Percentiles rank a stretch among this genome's conserved stretches.
Evolutionary conservation across 805 yeast species (phyloP).

Genomic region (Myxozyma nipponensis): DNA sequence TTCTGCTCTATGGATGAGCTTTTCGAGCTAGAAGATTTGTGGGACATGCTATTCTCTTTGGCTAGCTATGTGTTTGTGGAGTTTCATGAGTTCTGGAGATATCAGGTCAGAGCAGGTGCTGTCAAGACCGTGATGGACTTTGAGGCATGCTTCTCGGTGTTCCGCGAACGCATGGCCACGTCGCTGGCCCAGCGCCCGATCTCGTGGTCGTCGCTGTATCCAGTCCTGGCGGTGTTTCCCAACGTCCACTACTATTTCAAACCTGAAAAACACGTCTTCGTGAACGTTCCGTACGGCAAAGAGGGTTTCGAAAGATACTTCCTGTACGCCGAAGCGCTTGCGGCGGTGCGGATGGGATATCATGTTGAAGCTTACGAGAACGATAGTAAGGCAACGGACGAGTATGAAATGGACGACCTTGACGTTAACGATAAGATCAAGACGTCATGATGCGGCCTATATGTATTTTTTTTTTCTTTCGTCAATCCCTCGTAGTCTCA

Average conservation of each 20-base stretch:
- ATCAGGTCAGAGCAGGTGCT: constrained; percentile 10
- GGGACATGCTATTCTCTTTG: constrained; percentile 18
- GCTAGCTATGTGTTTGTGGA: constrained; percentile 16
- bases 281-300: constrained; percentile 11
- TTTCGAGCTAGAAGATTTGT: background rate
- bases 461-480: too few species aligned
- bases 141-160: constrained; percentile 26
- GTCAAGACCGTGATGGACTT: constrained; percentile 30
- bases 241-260: constrained; percentile 1
- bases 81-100: constrained; percentile 27
- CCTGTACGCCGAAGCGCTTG: background rate
- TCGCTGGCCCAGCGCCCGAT: constrained; percentile 6
- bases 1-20: constrained; percentile 5
- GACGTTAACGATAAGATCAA: too few species aligned
- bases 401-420: background rate
- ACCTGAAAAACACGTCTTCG: constrained; percentile 1
- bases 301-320: constrained; percentile 8
- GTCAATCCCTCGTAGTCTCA: too few species aligned
- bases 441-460: too few species aligned
- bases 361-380: too few species aligned
- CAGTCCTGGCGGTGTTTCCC: background rate
- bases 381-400: background rate
- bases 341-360: too few species aligned
- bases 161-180: constrained; percentile 3
- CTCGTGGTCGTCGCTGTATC: constrained; percentile 6